Conservation (phyloP, 129 eudicot species). For the Tagetes erecta region DNA sequence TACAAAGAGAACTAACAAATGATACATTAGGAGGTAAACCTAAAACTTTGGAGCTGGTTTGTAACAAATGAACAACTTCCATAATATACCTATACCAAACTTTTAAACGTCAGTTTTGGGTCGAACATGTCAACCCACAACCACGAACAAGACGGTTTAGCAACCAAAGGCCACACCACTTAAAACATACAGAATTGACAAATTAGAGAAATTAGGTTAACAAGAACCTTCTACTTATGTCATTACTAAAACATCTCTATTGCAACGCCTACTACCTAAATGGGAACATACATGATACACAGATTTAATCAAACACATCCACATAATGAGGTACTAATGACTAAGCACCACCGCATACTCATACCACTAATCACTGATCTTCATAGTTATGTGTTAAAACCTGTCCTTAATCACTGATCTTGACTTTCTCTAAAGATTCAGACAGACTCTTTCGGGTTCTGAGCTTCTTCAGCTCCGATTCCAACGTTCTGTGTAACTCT, state of each 20-base stretch:
- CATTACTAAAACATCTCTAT: constrained; percentile 27
- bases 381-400: constrained; percentile 1
- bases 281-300: constrained; percentile 18
- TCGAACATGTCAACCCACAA: no score
- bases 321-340: constrained; percentile 9
- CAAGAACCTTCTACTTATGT: constrained; percentile 19
- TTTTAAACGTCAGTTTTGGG: no score
- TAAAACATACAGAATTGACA: not conserved
- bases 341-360: constrained; percentile 18
- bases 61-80: no score
- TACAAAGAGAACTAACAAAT: no score
- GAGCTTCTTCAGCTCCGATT: constrained; percentile 57
- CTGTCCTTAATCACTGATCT: constrained; percentile 36
- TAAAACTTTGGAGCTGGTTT: no score
- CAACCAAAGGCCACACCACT: not conserved
- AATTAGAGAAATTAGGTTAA: not conserved
- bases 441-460: constrained; percentile 39
- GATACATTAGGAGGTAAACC: no score
- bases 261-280: constrained; percentile 34
- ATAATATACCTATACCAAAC: no score
- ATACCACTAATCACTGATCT: constrained; percentile 7
- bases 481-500: constrained; percentile 47
- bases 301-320: constrained; percentile 17
- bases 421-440: constrained; percentile 37
- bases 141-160: no score